These are phyloP conservation scores for Phaeosphaeriaceae sp. DNA, from an alignment of 2,329 filamentous ascomycete genomes.

Conservation along the genomic window DNA sequence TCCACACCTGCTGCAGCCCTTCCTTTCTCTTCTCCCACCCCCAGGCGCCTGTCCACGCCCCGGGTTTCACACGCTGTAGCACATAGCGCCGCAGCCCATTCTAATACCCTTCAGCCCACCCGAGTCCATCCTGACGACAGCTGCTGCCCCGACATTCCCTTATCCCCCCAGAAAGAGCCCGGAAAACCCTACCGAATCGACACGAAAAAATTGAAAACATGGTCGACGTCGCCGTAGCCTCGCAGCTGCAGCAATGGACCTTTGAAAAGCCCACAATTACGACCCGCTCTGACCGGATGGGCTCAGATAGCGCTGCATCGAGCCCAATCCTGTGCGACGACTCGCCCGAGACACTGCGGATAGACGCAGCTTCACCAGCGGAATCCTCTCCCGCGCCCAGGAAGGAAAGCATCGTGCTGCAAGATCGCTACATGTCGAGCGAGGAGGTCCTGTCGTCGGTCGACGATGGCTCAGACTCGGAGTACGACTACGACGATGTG, in stretches of 20 bases:
- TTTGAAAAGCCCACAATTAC: slow-evolving; percentile 41
- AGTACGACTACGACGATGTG: slow-evolving; percentile 41
- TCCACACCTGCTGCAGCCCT: neutral
- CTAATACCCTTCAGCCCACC: slow-evolving; percentile 21
- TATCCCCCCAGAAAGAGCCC: neutral
- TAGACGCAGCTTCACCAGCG: slow-evolving; percentile 35
- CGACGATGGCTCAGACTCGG: slow-evolving; percentile 38
- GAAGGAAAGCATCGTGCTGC: slow-evolving; percentile 36
- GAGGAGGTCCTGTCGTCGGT: slow-evolving; percentile 49
- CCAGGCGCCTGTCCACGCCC: slow-evolving; percentile 34
- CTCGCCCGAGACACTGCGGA: slow-evolving; percentile 42
- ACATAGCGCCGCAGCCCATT: slow-evolving; percentile 15
- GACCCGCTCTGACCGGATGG: slow-evolving; percentile 35
- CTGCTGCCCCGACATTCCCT: neutral
- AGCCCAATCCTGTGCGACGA: slow-evolving; percentile 46
- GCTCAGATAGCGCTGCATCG: slow-evolving; percentile 40
- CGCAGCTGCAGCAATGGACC: slow-evolving; percentile 48
- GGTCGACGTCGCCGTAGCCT: slow-evolving; percentile 39
- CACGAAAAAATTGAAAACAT: slow-evolving; percentile 19
- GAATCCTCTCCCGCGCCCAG: slow-evolving; percentile 11
- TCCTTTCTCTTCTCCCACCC: slow-evolving; percentile 29
- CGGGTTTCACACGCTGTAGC: slow-evolving; percentile 35
- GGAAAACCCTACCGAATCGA: neutral
- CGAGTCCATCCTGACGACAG: slow-evolving; percentile 1
- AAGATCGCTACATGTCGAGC: slow-evolving; percentile 48